A percentile compares a stretch with the other conserved stretches of the same genome.
Conservation (phyloP, 1,284 basidiomycete genomes). For the Leucoagaricus sp. region DNA sequence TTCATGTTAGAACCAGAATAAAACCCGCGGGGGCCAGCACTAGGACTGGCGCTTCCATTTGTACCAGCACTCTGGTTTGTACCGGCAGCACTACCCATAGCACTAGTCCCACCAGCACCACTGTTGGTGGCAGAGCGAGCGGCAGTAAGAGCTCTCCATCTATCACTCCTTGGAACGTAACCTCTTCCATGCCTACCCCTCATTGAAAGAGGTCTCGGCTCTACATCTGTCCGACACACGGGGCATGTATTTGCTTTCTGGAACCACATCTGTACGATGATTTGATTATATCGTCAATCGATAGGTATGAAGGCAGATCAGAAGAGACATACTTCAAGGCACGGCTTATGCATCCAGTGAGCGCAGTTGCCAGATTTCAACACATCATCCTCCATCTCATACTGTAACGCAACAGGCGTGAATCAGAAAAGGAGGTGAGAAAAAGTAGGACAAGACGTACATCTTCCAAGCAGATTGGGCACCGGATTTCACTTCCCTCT, state of each 20-base stretch:
- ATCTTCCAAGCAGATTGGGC: slow-evolving; percentile 80
- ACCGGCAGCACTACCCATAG: not conserved
- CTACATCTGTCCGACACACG: slow-evolving; percentile 51
- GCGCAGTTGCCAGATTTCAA: slow-evolving; percentile 66
- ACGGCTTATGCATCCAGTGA: slow-evolving; percentile 76
- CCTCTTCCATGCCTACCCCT: not conserved
- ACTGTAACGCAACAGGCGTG: slow-evolving; percentile 42
- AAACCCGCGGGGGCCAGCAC: not conserved
- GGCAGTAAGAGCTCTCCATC: not conserved
- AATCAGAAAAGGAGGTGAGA: slow-evolving; percentile 15
- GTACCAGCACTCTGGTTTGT: not conserved
- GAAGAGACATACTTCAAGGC: slow-evolving; percentile 56
- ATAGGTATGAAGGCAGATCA: not conserved
- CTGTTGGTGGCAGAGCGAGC: not conserved
- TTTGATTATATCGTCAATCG: not conserved
- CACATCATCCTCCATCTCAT: slow-evolving; percentile 54
- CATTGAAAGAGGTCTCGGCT: not conserved
- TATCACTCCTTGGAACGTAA: not conserved
- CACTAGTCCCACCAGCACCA: not conserved
- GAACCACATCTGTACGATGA: slow-evolving; percentile 77
- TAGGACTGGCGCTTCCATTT: not conserved
- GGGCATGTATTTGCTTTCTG: slow-evolving; percentile 65
- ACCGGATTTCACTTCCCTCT: slow-evolving; percentile 63
- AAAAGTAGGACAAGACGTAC: slow-evolving; percentile 42
- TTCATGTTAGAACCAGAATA: not conserved